Conservation (phyloP, 148 eudicot genomes). For the Pharnaceum exiguum region DNA sequence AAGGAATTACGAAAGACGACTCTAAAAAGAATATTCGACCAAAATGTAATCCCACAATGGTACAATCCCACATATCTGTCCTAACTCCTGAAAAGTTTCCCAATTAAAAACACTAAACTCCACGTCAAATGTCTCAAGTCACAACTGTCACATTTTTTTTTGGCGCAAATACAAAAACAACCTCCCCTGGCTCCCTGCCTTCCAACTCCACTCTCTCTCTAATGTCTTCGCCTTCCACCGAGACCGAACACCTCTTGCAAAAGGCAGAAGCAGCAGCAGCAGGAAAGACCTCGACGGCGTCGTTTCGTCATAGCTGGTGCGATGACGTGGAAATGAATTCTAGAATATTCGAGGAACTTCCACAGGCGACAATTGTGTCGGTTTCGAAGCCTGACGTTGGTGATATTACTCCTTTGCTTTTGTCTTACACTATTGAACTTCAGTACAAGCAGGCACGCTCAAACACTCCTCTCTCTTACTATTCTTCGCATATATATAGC, state of each 20-base stretch:
- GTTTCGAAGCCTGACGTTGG: slow-evolving; percentile 75
- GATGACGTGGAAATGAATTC: slow-evolving; percentile 14
- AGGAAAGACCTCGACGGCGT: slow-evolving; percentile 19
- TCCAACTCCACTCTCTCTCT: too few species aligned
- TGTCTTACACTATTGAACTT: slow-evolving; percentile 77
- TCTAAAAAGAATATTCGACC: too few species aligned
- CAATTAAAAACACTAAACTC: too few species aligned
- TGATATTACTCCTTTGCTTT: slow-evolving; percentile 75
- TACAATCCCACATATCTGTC: too few species aligned
- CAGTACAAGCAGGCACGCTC: slow-evolving; percentile 76
- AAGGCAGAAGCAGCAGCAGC: slow-evolving; percentile 27
- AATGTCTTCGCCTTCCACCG: too few species aligned
- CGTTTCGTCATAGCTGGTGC: slow-evolving; percentile 27
- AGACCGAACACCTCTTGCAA: slow-evolving; percentile 13
- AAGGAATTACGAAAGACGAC: too few species aligned
- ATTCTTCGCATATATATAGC: not conserved
- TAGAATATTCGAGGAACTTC: slow-evolving; percentile 76
- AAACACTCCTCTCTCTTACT: slow-evolving; percentile 1
- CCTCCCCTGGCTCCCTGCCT: too few species aligned
- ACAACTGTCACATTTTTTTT: too few species aligned
- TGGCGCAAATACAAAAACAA: too few species aligned
- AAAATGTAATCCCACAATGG: too few species aligned
- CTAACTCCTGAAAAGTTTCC: too few species aligned
- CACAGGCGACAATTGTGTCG: slow-evolving; percentile 59
- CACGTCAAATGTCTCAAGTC: too few species aligned